Percentiles rank a stretch among this genome's conserved stretches.
Evolutionary conservation across 805 yeast species (phyloP).

Genomic region (Metschnikowia similis): DNA sequence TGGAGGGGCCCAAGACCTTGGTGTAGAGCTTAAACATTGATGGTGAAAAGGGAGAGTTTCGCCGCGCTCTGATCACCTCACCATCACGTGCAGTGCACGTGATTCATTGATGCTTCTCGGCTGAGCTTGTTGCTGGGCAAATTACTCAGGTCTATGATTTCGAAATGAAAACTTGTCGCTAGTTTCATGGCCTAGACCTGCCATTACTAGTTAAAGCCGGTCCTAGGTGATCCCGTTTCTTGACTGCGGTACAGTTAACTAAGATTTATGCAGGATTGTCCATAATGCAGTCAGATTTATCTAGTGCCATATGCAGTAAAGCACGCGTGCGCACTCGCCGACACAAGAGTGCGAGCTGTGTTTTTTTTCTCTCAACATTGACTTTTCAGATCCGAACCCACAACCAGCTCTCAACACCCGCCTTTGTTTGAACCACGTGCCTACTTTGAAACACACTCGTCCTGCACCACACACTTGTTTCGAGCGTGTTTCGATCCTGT

Average conservation of each 20-base stretch:
- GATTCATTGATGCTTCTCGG: background rate
- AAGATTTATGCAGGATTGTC: background rate
- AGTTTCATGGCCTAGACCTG: background rate
- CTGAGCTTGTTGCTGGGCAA: background rate
- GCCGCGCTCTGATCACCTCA: conserved; percentile 1
- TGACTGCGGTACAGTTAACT: background rate
- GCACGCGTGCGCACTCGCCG: conserved; percentile 4
- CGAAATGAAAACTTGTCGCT: too few relatives aligned
- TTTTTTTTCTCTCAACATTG: conserved; percentile 6
- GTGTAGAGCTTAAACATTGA: conserved; percentile 1
- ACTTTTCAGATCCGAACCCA: conserved; percentile 2
- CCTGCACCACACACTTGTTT: background rate
- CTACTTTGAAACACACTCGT: background rate
- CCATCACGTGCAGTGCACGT: background rate
- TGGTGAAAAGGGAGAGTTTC: conserved; percentile 2
- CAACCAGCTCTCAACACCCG: background rate
- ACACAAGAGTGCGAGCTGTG: conserved; percentile 4
- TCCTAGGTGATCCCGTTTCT: background rate
- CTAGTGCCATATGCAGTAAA: background rate
- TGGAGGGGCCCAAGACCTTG: background rate
- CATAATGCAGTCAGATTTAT: background rate
- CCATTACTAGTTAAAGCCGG: background rate
- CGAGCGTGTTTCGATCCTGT: background rate
- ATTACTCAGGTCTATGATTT: too few relatives aligned
- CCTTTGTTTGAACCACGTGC: conserved; percentile 2